Evolutionary conservation across 2,329 filamentous ascomycete genomes (phyloP).

Genomic region (Monosporascus sp.): DNA sequence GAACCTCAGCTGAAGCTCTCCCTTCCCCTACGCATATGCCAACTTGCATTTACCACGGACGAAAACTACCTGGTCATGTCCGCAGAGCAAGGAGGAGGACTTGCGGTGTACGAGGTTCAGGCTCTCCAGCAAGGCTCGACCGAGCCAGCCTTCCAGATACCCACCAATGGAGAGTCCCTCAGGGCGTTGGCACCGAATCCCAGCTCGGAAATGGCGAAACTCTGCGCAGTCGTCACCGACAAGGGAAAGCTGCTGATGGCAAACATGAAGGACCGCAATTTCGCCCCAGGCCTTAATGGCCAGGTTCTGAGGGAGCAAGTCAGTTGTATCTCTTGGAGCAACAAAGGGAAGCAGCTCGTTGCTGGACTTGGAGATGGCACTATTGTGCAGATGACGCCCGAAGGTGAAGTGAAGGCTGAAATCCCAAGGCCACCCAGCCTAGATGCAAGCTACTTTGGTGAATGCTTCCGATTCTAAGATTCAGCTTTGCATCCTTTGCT

Average conservation of each 20-base stretch:
- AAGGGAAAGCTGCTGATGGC: conserved; percentile 80
- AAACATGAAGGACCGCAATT: conserved; percentile 63
- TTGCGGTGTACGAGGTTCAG: conserved; percentile 77
- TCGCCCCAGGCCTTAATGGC: conserved; percentile 56
- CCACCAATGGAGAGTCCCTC: conserved; percentile 69
- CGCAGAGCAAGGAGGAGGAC: conserved; percentile 72
- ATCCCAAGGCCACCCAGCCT: conserved; percentile 73
- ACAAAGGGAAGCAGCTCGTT: conserved; percentile 85
- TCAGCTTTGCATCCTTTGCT: conserved; percentile 9
- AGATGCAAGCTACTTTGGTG: conserved; percentile 60
- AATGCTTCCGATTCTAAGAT: conserved; percentile 22
- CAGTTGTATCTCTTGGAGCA: conserved; percentile 86
- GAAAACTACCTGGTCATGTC: conserved; percentile 80
- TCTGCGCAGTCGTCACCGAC: conserved; percentile 75
- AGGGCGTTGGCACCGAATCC: conserved; percentile 78
- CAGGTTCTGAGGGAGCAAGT: conserved; percentile 65
- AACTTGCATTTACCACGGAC: conserved; percentile 86
- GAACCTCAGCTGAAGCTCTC: conserved; percentile 67
- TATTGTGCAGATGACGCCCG: conserved; percentile 75
- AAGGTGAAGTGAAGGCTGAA: conserved; percentile 69
- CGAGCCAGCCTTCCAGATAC: conserved; percentile 67
- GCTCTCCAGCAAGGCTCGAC: conserved; percentile 61
- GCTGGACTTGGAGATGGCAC: conserved; percentile 79
- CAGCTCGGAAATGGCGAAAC: conserved; percentile 62
- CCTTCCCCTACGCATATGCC: conserved; percentile 72